Evolutionary conservation across 176 grass and related monocot species (phyloP), one percentile per base, ranked within the genome.

Genomic region (Saccharum spontaneum): DNA sequence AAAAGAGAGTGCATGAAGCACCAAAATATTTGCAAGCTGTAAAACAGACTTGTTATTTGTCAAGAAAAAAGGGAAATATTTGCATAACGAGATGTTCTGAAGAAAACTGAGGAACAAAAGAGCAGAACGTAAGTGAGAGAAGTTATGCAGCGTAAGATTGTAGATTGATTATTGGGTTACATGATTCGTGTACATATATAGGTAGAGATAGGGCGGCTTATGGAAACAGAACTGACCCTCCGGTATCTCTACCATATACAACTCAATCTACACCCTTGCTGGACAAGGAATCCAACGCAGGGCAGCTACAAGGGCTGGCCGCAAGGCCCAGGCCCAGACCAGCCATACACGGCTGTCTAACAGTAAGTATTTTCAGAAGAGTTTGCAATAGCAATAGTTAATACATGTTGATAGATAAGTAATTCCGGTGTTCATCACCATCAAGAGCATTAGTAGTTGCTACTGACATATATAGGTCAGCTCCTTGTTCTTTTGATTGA

Each of bases 1-100:
- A 71, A 85, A 71, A 33, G 16, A 38, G 13, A 79, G 20, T 78
- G 50, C 67, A 79, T 24, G 59, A 48, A 79, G 13, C 52, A 36
- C 76, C 46, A 2, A 22, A 38, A 9, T 26, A 69, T 22, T 78
- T 65, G 41, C 22, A 50, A 41, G 13, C 61, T 64, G 31, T 18
- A 39, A 43, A 10, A 81, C 22, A 55, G 7, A 65, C 33, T 34
- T 55, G 40, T 39, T 87, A 16, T 45, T 81, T 62, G 59, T 45
- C 44, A n/a, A 38, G 61, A 8, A 63, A 63, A 71, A 72, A 79
- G 50, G 1, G 9, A 77, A 67, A 22, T 38, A 76, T 41, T 62
- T 73, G 38, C 30, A 79, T 22, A 60, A 48, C 9, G 0, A 30
- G 24, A 20, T 65, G n/a, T 61, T 30, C 3, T 45, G 26, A 61